These are phyloP conservation scores for Cerioporus squamosus DNA, from an alignment of 1,284 basidiomycete genomes.

Conservation along the genomic window DNA sequence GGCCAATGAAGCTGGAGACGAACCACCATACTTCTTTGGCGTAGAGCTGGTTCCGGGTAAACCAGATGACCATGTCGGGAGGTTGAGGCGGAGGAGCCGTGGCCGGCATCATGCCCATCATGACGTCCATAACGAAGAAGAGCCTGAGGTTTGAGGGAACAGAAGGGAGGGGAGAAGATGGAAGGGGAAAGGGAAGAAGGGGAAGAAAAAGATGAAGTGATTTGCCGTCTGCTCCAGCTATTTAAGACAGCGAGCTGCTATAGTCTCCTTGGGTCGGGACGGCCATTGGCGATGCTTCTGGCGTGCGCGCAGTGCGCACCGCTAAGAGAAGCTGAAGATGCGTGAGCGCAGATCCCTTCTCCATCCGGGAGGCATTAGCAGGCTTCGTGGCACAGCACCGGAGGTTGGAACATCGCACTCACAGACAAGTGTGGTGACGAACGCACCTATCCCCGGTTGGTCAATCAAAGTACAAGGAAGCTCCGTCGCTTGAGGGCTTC, in stretches of 20 bases:
- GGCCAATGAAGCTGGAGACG: slow-evolving; percentile 43
- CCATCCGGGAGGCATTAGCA: too few relatives aligned
- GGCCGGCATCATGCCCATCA: not conserved
- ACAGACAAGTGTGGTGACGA: too few relatives aligned
- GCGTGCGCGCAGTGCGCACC: too few relatives aligned
- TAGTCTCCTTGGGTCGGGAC: too few relatives aligned
- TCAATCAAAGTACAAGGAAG: too few relatives aligned
- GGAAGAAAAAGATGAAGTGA: not conserved
- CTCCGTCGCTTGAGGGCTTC: too few relatives aligned
- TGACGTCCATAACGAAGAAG: not conserved
- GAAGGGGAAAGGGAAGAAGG: not conserved
- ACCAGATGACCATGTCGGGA: slow-evolving; percentile 14
- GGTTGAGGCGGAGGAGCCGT: not conserved
- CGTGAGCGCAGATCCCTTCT: too few relatives aligned
- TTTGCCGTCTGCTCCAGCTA: not conserved
- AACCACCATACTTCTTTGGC: slow-evolving; percentile 50
- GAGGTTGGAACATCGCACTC: too few relatives aligned
- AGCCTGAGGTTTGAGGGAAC: not conserved
- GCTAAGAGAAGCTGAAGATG: too few relatives aligned
- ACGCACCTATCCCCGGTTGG: too few relatives aligned
- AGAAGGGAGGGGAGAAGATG: not conserved
- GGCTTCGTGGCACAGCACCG: too few relatives aligned
- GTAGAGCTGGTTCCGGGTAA: slow-evolving; percentile 29
- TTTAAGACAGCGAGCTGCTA: not conserved
- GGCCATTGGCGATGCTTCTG: too few relatives aligned